Percentiles rank a stretch among this genome's conserved stretches.
Conservation (phyloP, 1,139 yeast genomes). For the Kodamaea alishanica region DNA sequence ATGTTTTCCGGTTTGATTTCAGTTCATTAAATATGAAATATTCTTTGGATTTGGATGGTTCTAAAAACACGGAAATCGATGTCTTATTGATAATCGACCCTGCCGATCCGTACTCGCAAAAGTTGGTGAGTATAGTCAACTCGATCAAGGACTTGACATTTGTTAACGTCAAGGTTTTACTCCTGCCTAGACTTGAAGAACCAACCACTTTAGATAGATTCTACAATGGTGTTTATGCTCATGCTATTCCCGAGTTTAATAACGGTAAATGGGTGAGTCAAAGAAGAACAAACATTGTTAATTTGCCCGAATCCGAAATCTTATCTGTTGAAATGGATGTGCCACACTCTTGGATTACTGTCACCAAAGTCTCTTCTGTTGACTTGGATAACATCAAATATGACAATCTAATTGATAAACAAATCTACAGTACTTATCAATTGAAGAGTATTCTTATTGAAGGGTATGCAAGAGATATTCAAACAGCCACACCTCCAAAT, state of each 20-base stretch:
- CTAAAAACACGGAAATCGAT: constrained; percentile 36
- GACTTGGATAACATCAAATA: constrained; percentile 63
- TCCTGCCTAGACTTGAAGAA: constrained; percentile 53
- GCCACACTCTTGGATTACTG: constrained; percentile 66
- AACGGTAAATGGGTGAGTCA: constrained; percentile 27
- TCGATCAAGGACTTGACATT: constrained; percentile 40
- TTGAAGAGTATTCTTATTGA: constrained; percentile 58
- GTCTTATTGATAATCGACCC: constrained; percentile 70
- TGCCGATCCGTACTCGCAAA: constrained; percentile 63
- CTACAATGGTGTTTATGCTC: constrained; percentile 48
- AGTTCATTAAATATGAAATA: constrained; percentile 31
- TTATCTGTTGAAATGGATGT: constrained; percentile 58
- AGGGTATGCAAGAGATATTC: constrained; percentile 59
- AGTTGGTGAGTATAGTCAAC: constrained; percentile 48
- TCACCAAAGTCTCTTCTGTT: constrained; percentile 42
- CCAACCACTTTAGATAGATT: constrained; percentile 54
- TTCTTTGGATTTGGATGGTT: constrained; percentile 25
- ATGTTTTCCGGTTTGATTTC: constrained; percentile 42
- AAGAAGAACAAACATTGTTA: constrained; percentile 12
- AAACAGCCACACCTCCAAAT: constrained; percentile 38
- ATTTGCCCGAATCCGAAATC: constrained; percentile 47
- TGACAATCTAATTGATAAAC: constrained; percentile 20
- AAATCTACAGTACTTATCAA: constrained; percentile 18
- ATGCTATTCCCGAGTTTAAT: constrained; percentile 35
- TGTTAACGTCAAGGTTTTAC: constrained; percentile 49